Conservation (phyloP, 2,329 filamentous ascomycete species). For the Fusarium chuoi region DNA sequence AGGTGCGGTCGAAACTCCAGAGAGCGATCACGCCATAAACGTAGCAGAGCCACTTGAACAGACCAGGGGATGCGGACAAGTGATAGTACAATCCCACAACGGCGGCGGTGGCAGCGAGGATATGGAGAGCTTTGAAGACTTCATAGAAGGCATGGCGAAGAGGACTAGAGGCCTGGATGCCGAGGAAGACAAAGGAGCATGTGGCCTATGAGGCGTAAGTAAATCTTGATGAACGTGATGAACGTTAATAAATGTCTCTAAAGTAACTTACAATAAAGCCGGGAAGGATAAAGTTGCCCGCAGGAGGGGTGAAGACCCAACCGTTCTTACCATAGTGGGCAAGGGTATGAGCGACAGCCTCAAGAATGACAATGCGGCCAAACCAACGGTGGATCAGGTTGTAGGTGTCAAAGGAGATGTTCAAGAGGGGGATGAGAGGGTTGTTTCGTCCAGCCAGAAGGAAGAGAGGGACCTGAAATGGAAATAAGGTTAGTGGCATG, state of each 20-base stretch:
- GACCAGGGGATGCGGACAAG: slow-evolving; percentile 59
- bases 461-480: slow-evolving; percentile 69
- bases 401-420: slow-evolving; percentile 84
- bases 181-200: slow-evolving; percentile 69
- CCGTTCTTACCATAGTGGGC: slow-evolving; percentile 65
- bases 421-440: slow-evolving; percentile 76
- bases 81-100: slow-evolving; percentile 76
- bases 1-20: slow-evolving; percentile 72
- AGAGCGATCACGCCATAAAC: slow-evolving; percentile 71
- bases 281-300: slow-evolving; percentile 62
- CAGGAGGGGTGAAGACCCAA: slow-evolving; percentile 55
- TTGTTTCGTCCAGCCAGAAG: slow-evolving; percentile 81
- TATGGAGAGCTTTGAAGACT: slow-evolving; percentile 79
- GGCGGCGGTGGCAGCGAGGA: slow-evolving; percentile 67
- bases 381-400: slow-evolving; percentile 86
- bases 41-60: slow-evolving; percentile 62
- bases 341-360: slow-evolving; percentile 73
- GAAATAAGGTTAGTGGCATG: slow-evolving; percentile 7
- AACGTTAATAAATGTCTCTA: neutral
- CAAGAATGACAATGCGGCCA: slow-evolving; percentile 77
- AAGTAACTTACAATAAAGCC: slow-evolving; percentile 69
- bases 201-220: slow-evolving; percentile 58
- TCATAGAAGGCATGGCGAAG: slow-evolving; percentile 84
- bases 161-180: slow-evolving; percentile 75
- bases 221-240: neutral